A percentile compares a stretch with the other conserved stretches of the same genome.
Evolutionary conservation across 805 yeast species (phyloP).

Genomic region (Lipomyces starkeyi): DNA sequence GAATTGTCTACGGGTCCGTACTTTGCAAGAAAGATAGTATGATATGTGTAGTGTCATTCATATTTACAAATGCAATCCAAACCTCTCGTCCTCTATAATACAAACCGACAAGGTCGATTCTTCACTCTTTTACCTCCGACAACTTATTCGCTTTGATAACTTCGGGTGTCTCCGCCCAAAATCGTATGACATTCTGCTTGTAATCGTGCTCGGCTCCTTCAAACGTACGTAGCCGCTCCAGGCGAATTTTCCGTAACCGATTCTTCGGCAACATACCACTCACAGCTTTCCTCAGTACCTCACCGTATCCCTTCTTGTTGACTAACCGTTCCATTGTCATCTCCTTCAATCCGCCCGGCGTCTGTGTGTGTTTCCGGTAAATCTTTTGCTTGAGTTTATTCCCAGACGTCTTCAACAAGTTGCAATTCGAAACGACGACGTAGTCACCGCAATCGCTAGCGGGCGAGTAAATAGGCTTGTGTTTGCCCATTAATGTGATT

Average conservation of each 20-base stretch:
- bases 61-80: not conserved
- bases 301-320: conserved; percentile 84
- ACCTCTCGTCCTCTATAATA: not conserved
- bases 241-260: conserved; percentile 73
- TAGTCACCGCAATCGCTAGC: conserved; percentile 92
- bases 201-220: conserved; percentile 92
- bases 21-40: too few relatives aligned
- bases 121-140: not conserved
- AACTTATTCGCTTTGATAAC: conserved; percentile 16
- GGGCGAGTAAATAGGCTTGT: conserved; percentile 85
- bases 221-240: conserved; percentile 82
- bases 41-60: not conserved
- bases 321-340: conserved; percentile 79
- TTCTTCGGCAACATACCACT: conserved; percentile 97
- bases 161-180: conserved; percentile 31
- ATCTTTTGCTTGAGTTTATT: conserved; percentile 78
- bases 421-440: conserved; percentile 94
- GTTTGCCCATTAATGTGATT: conserved; percentile 89
- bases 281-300: conserved; percentile 83
- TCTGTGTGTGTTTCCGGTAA: conserved; percentile 86
- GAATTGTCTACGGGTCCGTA: too few relatives aligned
- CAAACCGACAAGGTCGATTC: not conserved
- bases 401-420: conserved; percentile 81
- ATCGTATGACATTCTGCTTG: conserved; percentile 66
- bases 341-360: conserved; percentile 83